Evolutionary conservation across 225 moss, liverwort and hornwort genomes (phyloP), one percentile per base, ranked within the genome.

Genomic region (Polytrichum formosum): DNA sequence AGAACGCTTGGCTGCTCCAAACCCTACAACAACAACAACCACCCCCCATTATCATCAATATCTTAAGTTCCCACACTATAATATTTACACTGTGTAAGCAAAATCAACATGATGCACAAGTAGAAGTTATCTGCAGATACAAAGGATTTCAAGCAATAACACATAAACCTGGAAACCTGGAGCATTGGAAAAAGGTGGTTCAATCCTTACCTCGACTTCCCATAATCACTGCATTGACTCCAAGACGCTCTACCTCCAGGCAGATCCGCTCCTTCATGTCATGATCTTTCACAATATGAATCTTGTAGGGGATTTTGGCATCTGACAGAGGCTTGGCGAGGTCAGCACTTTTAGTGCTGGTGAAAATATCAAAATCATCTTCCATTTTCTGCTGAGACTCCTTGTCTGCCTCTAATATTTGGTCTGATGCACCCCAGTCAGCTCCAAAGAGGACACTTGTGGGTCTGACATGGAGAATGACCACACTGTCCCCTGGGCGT

Each of bases 311-410:
- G 10, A 80, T 67, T 65, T 84, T 84, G 55, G 88, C 88, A 71
- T 88, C 88, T 9, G 59, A 88, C 22, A 88, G 73, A 21, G 88
- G 88, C 55, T 78, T 88, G 66, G 88, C 67, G 25, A 88, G 79
- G 62, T 88, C 88, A 60, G 82, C 74, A 53, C 84, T 88, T 66
- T 88, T 88, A 0, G 84, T 77, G 68, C 74, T 75, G 6, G 88
- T 88, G 59, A 88, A 88, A 60, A 73, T 70, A 58, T 88, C 88
- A 31, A 82, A 88, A 56, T 84, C 84, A n/a, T 84, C 84, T 75
- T 88, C 88, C 88, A 88, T 84, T 75, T 88, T 88, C 79, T 84
- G 88, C 79, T 87, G 87, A 56, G 78, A 73, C 70, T 87, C 87
- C 72, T 84, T 82, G 70, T 84, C 88, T 68, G 79, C 75, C 61